phyloP scores from a whole-genome alignment of 2,329 filamentous ascomycete species.

The Cadophora sp. region DNA sequence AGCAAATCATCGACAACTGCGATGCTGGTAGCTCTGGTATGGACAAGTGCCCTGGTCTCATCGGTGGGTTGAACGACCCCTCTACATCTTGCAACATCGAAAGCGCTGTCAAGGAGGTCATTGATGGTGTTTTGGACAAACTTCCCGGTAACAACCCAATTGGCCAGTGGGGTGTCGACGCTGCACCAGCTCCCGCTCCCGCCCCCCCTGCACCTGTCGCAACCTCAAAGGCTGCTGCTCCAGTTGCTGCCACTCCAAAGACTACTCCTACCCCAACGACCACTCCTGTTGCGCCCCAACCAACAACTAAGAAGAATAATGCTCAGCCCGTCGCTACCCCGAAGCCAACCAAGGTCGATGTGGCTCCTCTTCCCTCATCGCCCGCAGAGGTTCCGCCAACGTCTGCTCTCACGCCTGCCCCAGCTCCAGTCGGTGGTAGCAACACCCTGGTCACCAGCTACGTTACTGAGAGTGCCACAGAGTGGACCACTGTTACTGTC shows the following conservation, averaged over 20 bases:
- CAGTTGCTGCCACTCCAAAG: slow-evolving; percentile 11
- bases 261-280: slow-evolving; percentile 15
- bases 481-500: slow-evolving; percentile 47
- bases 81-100: slow-evolving; percentile 57
- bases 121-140: slow-evolving; percentile 52
- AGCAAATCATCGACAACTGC: slow-evolving; percentile 76
- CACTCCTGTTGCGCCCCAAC: background rate
- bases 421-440: slow-evolving; percentile 42
- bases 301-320: slow-evolving; percentile 13
- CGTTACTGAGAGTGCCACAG: slow-evolving; percentile 55
- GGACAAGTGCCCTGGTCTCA: slow-evolving; percentile 66
- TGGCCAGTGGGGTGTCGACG: slow-evolving; percentile 53
- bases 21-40: slow-evolving; percentile 64
- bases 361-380: background rate
- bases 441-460: slow-evolving; percentile 31
- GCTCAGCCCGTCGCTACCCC: slow-evolving; percentile 11
- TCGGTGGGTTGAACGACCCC: slow-evolving; percentile 57
- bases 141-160: slow-evolving; percentile 64
- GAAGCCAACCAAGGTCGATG: background rate
- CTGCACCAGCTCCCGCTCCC: slow-evolving; percentile 22
- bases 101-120: slow-evolving; percentile 54
- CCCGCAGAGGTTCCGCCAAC: background rate
- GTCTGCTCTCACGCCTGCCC: background rate
- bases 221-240: slow-evolving; percentile 15
- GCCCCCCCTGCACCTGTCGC: slow-evolving; percentile 21